These are phyloP conservation scores for Plantago coronopus DNA, from an alignment of 305 asterid species.

Conservation along the genomic window DNA sequence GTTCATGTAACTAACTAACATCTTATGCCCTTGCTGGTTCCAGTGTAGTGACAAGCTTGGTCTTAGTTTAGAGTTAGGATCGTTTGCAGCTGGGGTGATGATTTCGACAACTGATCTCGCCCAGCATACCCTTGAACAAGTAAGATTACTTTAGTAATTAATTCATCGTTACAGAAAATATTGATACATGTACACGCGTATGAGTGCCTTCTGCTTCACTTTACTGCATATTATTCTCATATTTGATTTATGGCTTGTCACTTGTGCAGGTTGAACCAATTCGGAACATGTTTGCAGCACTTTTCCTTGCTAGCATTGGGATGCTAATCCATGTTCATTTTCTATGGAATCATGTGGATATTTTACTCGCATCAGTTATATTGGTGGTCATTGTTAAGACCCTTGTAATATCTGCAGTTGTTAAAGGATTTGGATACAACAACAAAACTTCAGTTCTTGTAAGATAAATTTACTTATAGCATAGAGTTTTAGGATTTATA, in stretches of 20 bases:
- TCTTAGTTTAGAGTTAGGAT: constrained; percentile 95
- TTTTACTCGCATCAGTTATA: constrained; percentile 92
- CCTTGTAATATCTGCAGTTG: constrained; percentile 79
- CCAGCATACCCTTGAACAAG: constrained; percentile 98
- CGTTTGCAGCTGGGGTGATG: constrained; percentile 99
- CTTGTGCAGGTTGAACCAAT: constrained; percentile 89
- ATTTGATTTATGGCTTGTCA: constrained; percentile 30
- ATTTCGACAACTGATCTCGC: constrained; percentile 97
- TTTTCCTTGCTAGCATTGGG: constrained; percentile 97
- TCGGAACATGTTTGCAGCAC: constrained; percentile 99
- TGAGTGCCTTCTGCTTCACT: not conserved
- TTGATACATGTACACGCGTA: constrained; percentile 5
- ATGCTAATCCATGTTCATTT: constrained; percentile 98
- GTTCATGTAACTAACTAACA: constrained; percentile 16
- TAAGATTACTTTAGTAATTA: constrained; percentile 27
- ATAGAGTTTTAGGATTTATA: not conserved
- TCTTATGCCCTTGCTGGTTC: constrained; percentile 32
- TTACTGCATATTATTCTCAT: too few species aligned
- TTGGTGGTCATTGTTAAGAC: constrained; percentile 85
- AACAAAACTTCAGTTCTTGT: constrained; percentile 91
- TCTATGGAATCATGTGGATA: constrained; percentile 97
- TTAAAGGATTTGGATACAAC: constrained; percentile 96
- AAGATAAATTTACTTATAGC: constrained; percentile 32
- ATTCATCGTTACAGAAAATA: constrained; percentile 11
- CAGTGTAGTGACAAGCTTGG: constrained; percentile 99